Base-by-base conservation (phyloP, 306 rosid species). In the Vicia villosa region DNA sequence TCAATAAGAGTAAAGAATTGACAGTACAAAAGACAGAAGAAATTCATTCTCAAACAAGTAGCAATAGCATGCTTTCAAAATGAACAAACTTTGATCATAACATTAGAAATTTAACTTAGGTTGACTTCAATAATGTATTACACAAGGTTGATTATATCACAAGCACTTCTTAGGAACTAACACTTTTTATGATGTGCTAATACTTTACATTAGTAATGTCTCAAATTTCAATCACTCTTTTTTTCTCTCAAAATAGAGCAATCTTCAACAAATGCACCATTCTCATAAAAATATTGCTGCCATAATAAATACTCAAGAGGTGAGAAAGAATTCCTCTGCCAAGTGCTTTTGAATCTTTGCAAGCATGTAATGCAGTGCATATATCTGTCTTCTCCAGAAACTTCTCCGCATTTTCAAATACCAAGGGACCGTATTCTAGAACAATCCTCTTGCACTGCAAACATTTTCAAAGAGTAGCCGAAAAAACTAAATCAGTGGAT, bases 381-480 rank as follows among this genome's bases (percentile, higher is more conserved):
- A 94, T 60, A 68, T 94, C 92, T 30, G 80, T 75, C 9, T 67
- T 73, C 73, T 89, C 96, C 5, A 94, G 84, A 77, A 85, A 78
- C 81, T 89, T 87, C 87, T 88, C 89, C 22, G 95, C 88, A 77
- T 89, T 87, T 42, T 75, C 61, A 38, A 89, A 74, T 47, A 87
- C 14, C 28, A 86, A 43, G 6, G 96, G 92, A 63, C 95, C 96
- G 62, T 85, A 94, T 77, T 88, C 77, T 46, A 91, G 86, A 22
- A 91, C 92, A 16, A 87, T 10, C 64, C 40, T 87, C 92, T 94
- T 94, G 89, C 96, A 94, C 96, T 90, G 96, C 85, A 74, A 79
- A 70, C 69, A 16, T 54, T 10, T 43, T 41, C 5, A 52, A 20
- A 58, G 12, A 56, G 54, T 49, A 26, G 32, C 34, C 38, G 24